Evolutionary conservation across 805 yeast genomes (phyloP), one percentile per base, ranked within the genome.

Genomic region (Zygosaccharomyces siamensis): DNA sequence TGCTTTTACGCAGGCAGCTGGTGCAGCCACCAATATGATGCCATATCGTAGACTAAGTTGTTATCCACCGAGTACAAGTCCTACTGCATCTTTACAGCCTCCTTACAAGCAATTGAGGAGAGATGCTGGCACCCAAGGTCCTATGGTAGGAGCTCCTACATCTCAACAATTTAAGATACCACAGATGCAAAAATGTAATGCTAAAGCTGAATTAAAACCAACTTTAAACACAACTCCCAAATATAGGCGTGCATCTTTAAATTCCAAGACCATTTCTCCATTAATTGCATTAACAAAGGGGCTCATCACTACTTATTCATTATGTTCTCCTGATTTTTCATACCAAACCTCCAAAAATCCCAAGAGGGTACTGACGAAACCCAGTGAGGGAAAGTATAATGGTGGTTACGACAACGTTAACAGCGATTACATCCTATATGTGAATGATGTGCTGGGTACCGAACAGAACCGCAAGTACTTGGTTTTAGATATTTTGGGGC

Each of bases 401-500:
- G 82, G 86, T 60, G 97, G 97, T 6, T 78, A 61, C 62, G 99
- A 93, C 69, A 93, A 93, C 64, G 84, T 81, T 53, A 89, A 89
- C 48, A 80, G 86, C 63, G 97, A 93, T 69, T 92, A 90, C 63
- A 92, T 93, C 48, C 71, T 95, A 16, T 92, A 89, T 57, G 99
- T 93, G 20, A 93, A 95, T 66, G 99, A 95, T 64, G 82, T 93
- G 21, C 71, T 93, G 36, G 98, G 99, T 4, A 75, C 80, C 3
- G 68, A 64, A 48, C 64, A 66, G 35, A 90, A 88, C 50, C 75
- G 90, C 47, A 86, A 87, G 62, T 92, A 90, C 64, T 75, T 93
- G 60, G 97, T 93, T 4, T 71, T 93, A 49, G 98, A 92, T 66
- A 75, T 93, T 12, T 69, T 93, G 37, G 99, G 99, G 0, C 92